Percentiles rank a stretch among this genome's conserved stretches.
These are phyloP conservation scores for Coprinellus micaceus DNA, from an alignment of 768 basidiomycete species.

Conservation along the genomic window DNA sequence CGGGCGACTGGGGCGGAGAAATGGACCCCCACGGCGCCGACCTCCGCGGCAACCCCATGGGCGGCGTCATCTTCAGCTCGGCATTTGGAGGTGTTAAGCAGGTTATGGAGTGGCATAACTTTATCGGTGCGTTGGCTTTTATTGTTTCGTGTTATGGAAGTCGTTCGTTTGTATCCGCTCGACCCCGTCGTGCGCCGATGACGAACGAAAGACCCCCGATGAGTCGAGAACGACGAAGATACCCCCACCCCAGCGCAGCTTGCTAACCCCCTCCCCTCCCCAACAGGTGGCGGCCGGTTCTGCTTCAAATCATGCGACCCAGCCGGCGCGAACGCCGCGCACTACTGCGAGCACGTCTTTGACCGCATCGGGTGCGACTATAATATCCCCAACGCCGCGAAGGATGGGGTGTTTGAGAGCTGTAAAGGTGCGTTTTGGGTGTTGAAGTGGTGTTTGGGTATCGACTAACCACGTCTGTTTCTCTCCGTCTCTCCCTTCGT, in stretches of 20 bases:
- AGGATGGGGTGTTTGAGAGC: conserved; percentile 53
- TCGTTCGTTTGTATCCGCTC: too few relatives aligned
- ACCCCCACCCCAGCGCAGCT: not conserved
- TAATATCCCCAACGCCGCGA: conserved; percentile 65
- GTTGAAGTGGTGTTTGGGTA: too few relatives aligned
- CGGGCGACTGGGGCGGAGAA: conserved; percentile 69
- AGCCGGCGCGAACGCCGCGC: conserved; percentile 39
- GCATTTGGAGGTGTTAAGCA: conserved; percentile 50
- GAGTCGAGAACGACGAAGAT: too few relatives aligned
- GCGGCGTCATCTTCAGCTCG: conserved; percentile 64
- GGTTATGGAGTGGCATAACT: conserved; percentile 70
- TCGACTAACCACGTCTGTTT: too few relatives aligned
- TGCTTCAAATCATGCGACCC: conserved; percentile 19
- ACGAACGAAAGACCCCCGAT: too few relatives aligned
- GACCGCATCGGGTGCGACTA: conserved; percentile 72
- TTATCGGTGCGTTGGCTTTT: conserved; percentile 14
- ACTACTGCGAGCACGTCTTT: conserved; percentile 65
- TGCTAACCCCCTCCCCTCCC: not conserved
- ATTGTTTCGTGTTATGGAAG: too few relatives aligned
- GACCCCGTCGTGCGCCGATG: too few relatives aligned
- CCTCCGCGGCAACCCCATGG: conserved; percentile 73
- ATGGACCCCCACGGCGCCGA: conserved; percentile 77
- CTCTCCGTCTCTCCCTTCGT: too few relatives aligned
- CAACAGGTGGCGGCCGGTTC: conserved; percentile 9
- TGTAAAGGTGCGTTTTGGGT: conserved; percentile 29